Percentiles rank a stretch among this genome's conserved stretches.
These are phyloP conservation scores for Aspergillus sclerotioniger DNA, from an alignment of 495 filamentous ascomycete species.

Conservation along the genomic window DNA sequence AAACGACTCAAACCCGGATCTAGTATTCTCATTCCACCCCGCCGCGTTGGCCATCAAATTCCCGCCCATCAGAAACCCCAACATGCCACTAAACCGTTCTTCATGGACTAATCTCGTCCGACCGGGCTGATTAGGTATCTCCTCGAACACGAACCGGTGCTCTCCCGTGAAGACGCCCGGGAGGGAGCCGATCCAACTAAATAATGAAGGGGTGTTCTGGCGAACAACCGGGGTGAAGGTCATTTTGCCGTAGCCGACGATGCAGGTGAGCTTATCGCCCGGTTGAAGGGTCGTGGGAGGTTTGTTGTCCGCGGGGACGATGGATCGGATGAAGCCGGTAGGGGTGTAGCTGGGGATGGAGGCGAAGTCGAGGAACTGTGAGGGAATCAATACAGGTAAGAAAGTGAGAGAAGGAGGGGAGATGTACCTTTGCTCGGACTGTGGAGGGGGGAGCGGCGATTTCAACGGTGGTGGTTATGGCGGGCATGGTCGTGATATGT, in stretches of 20 bases:
- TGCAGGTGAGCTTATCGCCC: constrained; percentile 8
- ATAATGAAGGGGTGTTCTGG: not conserved
- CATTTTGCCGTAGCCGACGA: constrained; percentile 10
- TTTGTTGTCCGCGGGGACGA: not conserved
- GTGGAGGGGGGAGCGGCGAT: constrained; percentile 5
- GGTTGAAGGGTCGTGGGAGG: not conserved
- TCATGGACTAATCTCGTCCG: constrained; percentile 9
- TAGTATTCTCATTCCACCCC: not conserved
- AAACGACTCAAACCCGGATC: constrained; percentile 4
- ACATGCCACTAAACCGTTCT: constrained; percentile 7
- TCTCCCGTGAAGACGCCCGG: constrained; percentile 2
- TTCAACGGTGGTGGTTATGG: constrained; percentile 6
- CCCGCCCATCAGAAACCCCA: constrained; percentile 9
- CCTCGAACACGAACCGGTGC: constrained; percentile 9
- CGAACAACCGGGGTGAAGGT: not conserved
- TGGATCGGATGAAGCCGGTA: constrained; percentile 4
- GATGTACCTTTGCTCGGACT: constrained; percentile 8
- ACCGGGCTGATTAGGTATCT: not conserved
- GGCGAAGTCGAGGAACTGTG: constrained; percentile 15
- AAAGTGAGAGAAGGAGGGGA: not conserved
- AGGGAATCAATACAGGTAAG: not conserved
- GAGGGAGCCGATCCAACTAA: constrained; percentile 2
- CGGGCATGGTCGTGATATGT: constrained; percentile 1
- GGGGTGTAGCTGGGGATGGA: constrained; percentile 9
- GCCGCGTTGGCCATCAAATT: not conserved